Evolutionary conservation across 306 rosid species (phyloP), one percentile per base, ranked within the genome.

Genomic region (Medicago lupulina): DNA sequence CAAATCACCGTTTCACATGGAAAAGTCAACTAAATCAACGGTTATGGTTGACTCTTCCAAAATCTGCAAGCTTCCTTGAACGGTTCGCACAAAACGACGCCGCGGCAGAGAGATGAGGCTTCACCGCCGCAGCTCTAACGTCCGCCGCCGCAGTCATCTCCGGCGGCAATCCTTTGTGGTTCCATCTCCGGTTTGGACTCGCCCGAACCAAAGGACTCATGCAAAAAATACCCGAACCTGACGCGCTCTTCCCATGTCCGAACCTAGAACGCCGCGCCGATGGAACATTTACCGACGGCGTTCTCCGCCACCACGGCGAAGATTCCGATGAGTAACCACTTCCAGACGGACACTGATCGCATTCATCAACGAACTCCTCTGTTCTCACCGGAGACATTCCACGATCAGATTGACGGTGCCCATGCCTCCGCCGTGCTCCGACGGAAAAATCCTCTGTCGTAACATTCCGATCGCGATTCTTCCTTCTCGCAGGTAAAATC

Each of bases 131-230:
- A 17, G 66, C 72, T 39, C 97, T 86, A 38, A 65, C 71, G 1
- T 91, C 91, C 57, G 87, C 84, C 65, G 94, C 39, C 0, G 81
- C 71, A 1, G 81, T 49, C 46, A 60, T 23, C 4, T 90, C 98
- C 75, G 92, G 85, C 7, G 90, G 88, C 0, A 81, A 8, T 8
- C 84, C 84, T 36, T 92, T 96, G 55, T 84, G 87, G 51, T 78
- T 89, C 97, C 92, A 89, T 60, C 83, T 78, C 73, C 90, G 82
- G 83, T 84, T 87, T 18, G 98, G 98, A 76, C 89, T 90, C 8
- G 96, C 93, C 70, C 97, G 83, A 41, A 92, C 94, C 67, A 96
- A 62, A 4, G 99, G 99, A 75, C 97, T 96, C 71, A 96, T 62
- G 65, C 99, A 96, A 77, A 96, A 89, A 61, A 92, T 78, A 4